Percentiles rank a stretch among this genome's conserved stretches.
phyloP scores from a whole-genome alignment of 2,329 filamentous ascomycete genomes.

The Dactylonectria estremocensis region DNA sequence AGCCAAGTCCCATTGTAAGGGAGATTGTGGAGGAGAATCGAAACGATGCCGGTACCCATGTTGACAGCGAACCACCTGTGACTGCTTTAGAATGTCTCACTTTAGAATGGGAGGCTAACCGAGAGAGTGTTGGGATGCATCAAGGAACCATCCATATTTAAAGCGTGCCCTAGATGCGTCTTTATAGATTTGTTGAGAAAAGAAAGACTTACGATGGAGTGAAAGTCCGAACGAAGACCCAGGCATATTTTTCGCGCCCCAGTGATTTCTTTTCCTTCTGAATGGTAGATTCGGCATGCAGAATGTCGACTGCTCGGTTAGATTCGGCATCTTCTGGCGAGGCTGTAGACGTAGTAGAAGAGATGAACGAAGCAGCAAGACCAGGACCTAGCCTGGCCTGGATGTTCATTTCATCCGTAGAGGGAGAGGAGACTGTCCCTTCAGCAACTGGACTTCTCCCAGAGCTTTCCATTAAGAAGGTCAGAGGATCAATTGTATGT shows the following conservation, averaged over 20 bases:
- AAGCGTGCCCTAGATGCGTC: neutral
- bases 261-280: neutral
- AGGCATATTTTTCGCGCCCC: neutral
- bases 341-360: neutral
- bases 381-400: neutral
- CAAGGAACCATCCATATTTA: neutral
- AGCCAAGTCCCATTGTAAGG: conserved; percentile 70
- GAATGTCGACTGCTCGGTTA: neutral
- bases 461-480: neutral
- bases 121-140: neutral
- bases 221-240: neutral
- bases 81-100: neutral
- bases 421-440: neutral
- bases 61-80: conserved; percentile 58
- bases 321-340: neutral
- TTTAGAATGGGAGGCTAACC: neutral
- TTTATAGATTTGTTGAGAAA: neutral
- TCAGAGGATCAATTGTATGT: neutral
- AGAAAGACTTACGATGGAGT: neutral
- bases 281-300: neutral
- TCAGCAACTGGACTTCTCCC: neutral
- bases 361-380: neutral
- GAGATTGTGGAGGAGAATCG: conserved; percentile 70
- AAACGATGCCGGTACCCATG: conserved; percentile 78
- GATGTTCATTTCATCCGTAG: neutral